Conservation (phyloP, 106 monocot species). For the Xerophyta viscosa region DNA sequence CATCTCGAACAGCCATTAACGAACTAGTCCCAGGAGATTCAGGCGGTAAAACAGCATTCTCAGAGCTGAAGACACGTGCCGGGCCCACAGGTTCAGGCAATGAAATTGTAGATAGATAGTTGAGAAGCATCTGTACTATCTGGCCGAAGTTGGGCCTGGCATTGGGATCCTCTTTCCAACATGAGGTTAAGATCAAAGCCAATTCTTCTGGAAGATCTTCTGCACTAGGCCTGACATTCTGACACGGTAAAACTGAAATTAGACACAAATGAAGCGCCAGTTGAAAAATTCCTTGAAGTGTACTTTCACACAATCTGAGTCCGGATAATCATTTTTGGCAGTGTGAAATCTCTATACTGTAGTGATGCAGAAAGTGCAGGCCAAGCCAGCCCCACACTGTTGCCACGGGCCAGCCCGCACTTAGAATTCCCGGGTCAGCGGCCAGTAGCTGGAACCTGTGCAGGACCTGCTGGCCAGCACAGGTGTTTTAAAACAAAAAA, state of each 20-base stretch:
- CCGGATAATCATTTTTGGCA: too few relatives aligned
- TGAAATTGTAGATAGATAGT: slow-evolving; percentile 66
- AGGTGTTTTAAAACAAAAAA: too few relatives aligned
- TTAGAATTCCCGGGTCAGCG: too few relatives aligned
- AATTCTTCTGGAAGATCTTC: slow-evolving; percentile 75
- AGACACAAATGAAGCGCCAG: too few relatives aligned
- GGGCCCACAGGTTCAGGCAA: slow-evolving; percentile 37
- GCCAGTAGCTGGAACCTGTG: too few relatives aligned
- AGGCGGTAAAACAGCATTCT: slow-evolving; percentile 74
- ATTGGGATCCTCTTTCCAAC: slow-evolving; percentile 94
- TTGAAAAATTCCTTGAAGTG: too few relatives aligned
- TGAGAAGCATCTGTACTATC: slow-evolving; percentile 86
- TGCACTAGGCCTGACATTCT: slow-evolving; percentile 89
- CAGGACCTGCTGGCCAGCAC: too few relatives aligned
- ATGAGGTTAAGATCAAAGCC: slow-evolving; percentile 64
- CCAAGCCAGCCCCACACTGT: not conserved
- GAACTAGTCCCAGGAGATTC: slow-evolving; percentile 98
- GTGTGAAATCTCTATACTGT: too few relatives aligned
- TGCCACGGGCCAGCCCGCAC: too few relatives aligned
- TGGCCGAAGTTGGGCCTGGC: slow-evolving; percentile 81
- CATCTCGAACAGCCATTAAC: slow-evolving; percentile 75
- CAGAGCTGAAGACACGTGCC: slow-evolving; percentile 52
- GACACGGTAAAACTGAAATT: slow-evolving; percentile 1
- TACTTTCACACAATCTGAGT: too few relatives aligned
- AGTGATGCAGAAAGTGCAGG: too few relatives aligned